Conservation (phyloP, 2,329 filamentous ascomycete genomes). For the Microascus cirrosus region DNA sequence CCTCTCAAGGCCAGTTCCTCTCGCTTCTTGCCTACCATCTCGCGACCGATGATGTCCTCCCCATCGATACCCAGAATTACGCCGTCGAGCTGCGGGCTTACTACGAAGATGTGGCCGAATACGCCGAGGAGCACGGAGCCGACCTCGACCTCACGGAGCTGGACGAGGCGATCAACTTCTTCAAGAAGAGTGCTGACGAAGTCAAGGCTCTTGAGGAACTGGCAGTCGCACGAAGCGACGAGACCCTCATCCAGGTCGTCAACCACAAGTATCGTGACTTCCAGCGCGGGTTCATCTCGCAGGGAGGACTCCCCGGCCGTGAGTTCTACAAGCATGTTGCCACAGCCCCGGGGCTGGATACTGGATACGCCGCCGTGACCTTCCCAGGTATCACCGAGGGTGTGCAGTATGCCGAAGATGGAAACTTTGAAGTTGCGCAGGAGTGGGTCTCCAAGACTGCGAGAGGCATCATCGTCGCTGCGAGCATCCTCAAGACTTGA, state of each 20-base stretch:
- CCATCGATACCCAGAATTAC: slow-evolving; percentile 28
- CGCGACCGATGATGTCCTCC: slow-evolving; percentile 23
- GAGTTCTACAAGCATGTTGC: slow-evolving; percentile 35
- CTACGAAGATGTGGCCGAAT: slow-evolving; percentile 22
- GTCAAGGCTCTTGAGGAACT: slow-evolving; percentile 19
- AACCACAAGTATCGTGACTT: slow-evolving; percentile 37
- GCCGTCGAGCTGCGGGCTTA: slow-evolving; percentile 24
- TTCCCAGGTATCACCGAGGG: slow-evolving; percentile 56
- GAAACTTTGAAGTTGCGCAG: neutral
- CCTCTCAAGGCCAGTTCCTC: slow-evolving; percentile 39
- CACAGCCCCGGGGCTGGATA: slow-evolving; percentile 34
- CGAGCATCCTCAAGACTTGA: slow-evolving; percentile 21
- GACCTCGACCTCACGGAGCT: slow-evolving; percentile 25
- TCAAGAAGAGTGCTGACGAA: slow-evolving; percentile 18
- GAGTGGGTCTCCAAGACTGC: slow-evolving; percentile 24
- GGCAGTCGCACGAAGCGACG: slow-evolving; percentile 16
- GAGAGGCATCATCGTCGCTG: slow-evolving; percentile 19
- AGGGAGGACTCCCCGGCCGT: slow-evolving; percentile 31
- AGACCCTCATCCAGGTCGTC: slow-evolving; percentile 20
- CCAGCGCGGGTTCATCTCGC: slow-evolving; percentile 34
- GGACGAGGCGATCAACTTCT: slow-evolving; percentile 23
- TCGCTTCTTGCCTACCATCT: slow-evolving; percentile 26
- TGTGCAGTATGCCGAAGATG: slow-evolving; percentile 33
- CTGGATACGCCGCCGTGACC: slow-evolving; percentile 27
- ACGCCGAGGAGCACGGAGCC: slow-evolving; percentile 17